Evolutionary conservation across 163 green algal genomes (phyloP), one percentile per base, ranked within the genome.

Genomic region (Coccomyxa subellipsoidea): DNA sequence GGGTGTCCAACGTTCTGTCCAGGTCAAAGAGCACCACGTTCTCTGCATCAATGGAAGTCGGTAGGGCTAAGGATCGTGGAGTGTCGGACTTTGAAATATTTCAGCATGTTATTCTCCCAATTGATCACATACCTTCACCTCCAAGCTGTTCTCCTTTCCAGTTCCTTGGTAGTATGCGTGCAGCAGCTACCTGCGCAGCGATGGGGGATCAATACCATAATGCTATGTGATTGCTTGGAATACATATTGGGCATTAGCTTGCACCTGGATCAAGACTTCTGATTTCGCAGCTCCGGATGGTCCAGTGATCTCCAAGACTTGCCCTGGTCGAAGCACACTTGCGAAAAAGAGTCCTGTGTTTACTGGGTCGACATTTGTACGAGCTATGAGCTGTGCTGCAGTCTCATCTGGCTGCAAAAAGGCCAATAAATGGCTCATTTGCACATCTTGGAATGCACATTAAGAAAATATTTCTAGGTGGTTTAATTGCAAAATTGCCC

Each of bases 371-470:
- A 34, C 66, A 23, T 73, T 18, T 18, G 66, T 73, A 35, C 66
- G 27, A 32, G 66, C 66, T 27, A 73, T 32, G 8, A 73, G n/a
- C 66, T 73, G 66, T 5, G 66, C 66, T 73, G 66, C 66, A 73
- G 66, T 73, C 66, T 73, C 66, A 34, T 73, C 66, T 34, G 66
- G 66, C n/a, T 73, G 27, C 29, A 73, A 23, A 34, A 73, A 73
- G 66, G 27, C 66, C n/a, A 73, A 23, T 12, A 73, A 34, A n/a
- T 34, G 29, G n/a, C 66, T 73, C 66, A 73, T 73, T 8, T 73
- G 32, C 32, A 29, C 12, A 18, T 12, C 47, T 66, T 12, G 18
- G 47, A 18, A 12, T 66, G 47, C 47, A 66, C n/a, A n/a, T n/a
- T n/a, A n/a, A n/a, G n/a, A n/a, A n/a, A n/a, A n/a, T n/a, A n/a